These are phyloP conservation scores for Mycena floridula DNA, from an alignment of 768 basidiomycete genomes.

Conservation along the genomic window DNA sequence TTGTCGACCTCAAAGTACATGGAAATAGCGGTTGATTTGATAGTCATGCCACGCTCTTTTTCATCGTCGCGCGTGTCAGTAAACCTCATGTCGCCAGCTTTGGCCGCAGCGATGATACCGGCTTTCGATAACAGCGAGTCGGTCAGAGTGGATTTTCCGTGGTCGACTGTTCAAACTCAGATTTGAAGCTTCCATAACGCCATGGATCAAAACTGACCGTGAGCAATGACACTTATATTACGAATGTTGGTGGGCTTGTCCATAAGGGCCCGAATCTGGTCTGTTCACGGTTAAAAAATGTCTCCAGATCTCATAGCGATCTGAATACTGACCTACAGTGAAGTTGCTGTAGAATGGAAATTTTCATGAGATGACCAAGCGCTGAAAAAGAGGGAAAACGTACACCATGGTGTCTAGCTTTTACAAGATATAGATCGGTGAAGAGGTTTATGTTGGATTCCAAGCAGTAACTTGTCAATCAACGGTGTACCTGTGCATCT, in stretches of 20 bases:
- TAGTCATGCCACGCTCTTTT: conserved; percentile 99
- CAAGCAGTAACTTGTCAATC: too few species aligned
- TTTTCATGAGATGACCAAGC: conserved; percentile 21
- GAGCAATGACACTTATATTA: conserved; percentile 92
- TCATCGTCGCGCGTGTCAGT: conserved; percentile 97
- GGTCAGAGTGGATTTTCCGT: conserved; percentile 99
- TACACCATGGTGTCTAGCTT: conserved; percentile 76
- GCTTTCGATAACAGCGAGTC: conserved; percentile 99
- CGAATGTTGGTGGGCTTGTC: conserved; percentile 88
- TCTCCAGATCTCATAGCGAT: conserved; percentile 3
- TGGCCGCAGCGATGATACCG: conserved; percentile 93
- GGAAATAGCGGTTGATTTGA: conserved; percentile 99
- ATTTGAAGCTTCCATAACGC: too few species aligned
- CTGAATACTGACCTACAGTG: conserved; percentile 74
- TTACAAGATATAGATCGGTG: too few species aligned
- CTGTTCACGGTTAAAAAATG: conserved; percentile 27
- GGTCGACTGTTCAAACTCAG: conserved; percentile 72
- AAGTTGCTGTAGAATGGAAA: conserved; percentile 60
- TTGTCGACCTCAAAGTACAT: conserved; percentile 98
- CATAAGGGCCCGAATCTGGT: conserved; percentile 86
- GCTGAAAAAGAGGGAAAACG: conserved; percentile 28
- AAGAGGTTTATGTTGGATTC: too few species aligned
- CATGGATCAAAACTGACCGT: conserved; percentile 49
- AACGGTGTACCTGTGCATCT: too few species aligned
- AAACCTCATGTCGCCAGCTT: conserved; percentile 95